Conservation (phyloP, 331 rosid species). For the Spiraea crenata region DNA sequence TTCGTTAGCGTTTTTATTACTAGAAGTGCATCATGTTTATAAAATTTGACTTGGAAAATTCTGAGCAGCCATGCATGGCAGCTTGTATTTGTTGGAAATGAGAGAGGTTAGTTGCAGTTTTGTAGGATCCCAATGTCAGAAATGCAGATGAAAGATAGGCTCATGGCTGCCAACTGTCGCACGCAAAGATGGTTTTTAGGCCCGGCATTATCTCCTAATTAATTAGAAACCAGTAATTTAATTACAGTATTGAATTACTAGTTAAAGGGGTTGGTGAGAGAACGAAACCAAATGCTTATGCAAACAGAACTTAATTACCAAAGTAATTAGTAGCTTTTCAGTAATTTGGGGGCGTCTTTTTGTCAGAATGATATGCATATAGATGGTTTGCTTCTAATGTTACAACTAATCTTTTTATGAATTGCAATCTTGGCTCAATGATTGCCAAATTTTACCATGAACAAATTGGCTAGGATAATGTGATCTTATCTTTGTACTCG, state of each 20-base stretch:
- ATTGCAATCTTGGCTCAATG: too few species aligned
- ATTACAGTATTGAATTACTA: not conserved
- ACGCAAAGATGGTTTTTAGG: not conserved
- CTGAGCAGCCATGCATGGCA: slow-evolving; percentile 8
- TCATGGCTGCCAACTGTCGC: slow-evolving; percentile 19
- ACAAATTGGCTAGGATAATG: too few species aligned
- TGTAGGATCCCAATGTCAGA: not conserved
- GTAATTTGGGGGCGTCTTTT: too few species aligned
- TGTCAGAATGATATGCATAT: too few species aligned
- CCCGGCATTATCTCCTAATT: not conserved
- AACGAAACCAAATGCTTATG: too few species aligned
- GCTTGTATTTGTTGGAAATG: not conserved
- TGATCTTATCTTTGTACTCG: not conserved
- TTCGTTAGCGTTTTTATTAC: not conserved
- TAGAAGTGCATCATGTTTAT: not conserved
- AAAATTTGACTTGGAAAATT: not conserved
- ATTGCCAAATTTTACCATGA: too few species aligned
- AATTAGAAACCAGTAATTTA: not conserved
- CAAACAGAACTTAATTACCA: too few species aligned
- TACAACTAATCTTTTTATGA: too few species aligned
- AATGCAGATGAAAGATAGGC: not conserved
- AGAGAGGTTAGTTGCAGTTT: not conserved
- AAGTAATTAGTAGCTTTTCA: too few species aligned
- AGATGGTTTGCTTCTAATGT: too few species aligned
- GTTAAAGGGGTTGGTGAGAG: too few species aligned